Base-by-base conservation (phyloP, 1,139 yeast species). In the Scheffersomyces illinoinensis region DNA sequence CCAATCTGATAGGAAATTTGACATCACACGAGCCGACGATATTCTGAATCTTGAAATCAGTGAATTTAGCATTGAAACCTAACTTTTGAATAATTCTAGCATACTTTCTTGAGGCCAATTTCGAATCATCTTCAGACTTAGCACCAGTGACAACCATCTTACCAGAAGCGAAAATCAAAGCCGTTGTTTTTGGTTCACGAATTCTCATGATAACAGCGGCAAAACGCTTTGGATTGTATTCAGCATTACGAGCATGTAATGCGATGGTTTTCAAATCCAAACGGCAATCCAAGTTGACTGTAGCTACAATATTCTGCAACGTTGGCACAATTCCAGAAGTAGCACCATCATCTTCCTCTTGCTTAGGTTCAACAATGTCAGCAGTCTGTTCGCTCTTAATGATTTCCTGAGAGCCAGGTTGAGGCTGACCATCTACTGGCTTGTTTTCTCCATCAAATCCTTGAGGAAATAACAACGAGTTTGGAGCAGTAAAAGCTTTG, bases 111-210 rank as follows among this genome's bases (percentile, higher is more conserved):
- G 98, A 93, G 1, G 99, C 99, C 67, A 95, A 82, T 75, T 96
- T 96, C 20, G 98, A 92, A 74, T 95, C 99, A 73, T 95, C 99
- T 74, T 95, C 99, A 50, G 97, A 90, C 75, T 95, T 95, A 43
- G 99, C 99, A 85, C 99, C 99, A 48, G 99, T 95, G 33, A 95
- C 99, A 67, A 95, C 99, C 99, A 95, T 95, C 75, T 95, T 95
- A 71, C 99, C 99, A 5, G 98, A 92, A 1, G 99, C 99, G 76
- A 95, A 96, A 67, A 95, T 96, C 71, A 95, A 84, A 0, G 99
- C 99, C 1, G 99, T 95, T 0, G 99, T 96, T 74, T 95, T 95
- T 24, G 99, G 99, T 74, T 95, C 99, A 77, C 99, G 87, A 68
- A 95, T 95, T 84, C 99, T 91, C 99, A 95, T 96, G 68, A 95